Percentiles rank a stretch among this genome's conserved stretches.
Conservation (phyloP, 2,329 filamentous ascomycete genomes). For the Aspergillus sclerotialis region DNA sequence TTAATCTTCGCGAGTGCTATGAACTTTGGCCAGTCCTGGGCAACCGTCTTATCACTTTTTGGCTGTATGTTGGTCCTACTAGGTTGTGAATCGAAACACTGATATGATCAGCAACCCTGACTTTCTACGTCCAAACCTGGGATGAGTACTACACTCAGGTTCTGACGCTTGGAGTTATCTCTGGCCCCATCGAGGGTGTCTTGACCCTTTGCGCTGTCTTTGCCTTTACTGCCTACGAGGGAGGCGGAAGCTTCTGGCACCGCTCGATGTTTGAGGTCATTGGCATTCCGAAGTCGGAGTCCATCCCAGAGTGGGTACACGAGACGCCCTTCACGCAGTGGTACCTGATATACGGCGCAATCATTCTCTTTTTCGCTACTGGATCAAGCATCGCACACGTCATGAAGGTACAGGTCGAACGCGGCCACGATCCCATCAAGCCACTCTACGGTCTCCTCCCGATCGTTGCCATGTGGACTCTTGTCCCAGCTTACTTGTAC, state of each 20-base stretch:
- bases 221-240: constrained; percentile 72
- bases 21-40: constrained; percentile 90
- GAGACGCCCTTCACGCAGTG: constrained; percentile 81
- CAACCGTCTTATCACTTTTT: constrained; percentile 75
- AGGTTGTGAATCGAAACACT: constrained; percentile 2
- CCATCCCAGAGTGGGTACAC: constrained; percentile 67
- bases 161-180: constrained; percentile 83
- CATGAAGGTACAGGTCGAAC: constrained; percentile 67
- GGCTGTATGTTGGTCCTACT: constrained; percentile 53
- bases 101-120: constrained; percentile 59
- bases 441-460: constrained; percentile 76
- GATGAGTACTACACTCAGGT: constrained; percentile 98
- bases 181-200: constrained; percentile 91
- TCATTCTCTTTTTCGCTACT: constrained; percentile 82
- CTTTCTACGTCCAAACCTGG: constrained; percentile 99
- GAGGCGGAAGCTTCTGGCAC: constrained; percentile 90
- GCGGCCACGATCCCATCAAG: constrained; percentile 59
- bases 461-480: constrained; percentile 68
- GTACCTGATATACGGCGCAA: constrained; percentile 79
- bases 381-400: constrained; percentile 69
- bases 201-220: constrained; percentile 77
- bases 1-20: constrained; percentile 86
- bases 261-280: constrained; percentile 67
- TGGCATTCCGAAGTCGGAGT: constrained; percentile 56
- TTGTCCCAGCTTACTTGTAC: constrained; percentile 71